phyloP scores from a whole-genome alignment of 1,284 basidiomycete genomes.

The Naganishia sp. region DNA sequence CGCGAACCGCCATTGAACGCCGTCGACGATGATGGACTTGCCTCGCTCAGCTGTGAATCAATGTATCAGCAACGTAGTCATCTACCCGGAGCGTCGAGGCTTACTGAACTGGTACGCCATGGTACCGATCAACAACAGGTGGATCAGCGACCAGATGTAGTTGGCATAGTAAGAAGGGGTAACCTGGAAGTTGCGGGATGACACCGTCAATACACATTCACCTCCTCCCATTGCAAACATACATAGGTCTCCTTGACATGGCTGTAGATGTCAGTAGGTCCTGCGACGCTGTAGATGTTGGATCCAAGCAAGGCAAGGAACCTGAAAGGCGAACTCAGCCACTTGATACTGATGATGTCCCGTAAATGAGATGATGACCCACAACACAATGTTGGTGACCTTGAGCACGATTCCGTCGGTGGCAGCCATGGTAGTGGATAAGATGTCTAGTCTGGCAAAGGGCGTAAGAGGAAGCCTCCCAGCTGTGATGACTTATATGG shows the following conservation, averaged over 20 bases:
- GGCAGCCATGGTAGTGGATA: slow-evolving; percentile 36
- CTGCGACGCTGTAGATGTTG: slow-evolving; percentile 79
- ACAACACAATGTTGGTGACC: slow-evolving; percentile 69
- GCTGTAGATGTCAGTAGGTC: slow-evolving; percentile 63
- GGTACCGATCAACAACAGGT: slow-evolving; percentile 81
- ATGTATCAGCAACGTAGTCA: not conserved
- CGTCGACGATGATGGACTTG: slow-evolving; percentile 78
- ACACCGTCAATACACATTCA: no score
- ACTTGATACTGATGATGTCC: slow-evolving; percentile 16
- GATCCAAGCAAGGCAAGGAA: slow-evolving; percentile 72
- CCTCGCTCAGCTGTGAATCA: slow-evolving; percentile 55
- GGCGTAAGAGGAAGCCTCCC: not conserved
- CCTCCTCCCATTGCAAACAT: not conserved
- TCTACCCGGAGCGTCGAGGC: not conserved
- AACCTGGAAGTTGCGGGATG: slow-evolving; percentile 48
- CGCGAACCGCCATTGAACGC: slow-evolving; percentile 84
- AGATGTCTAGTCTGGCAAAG: not conserved
- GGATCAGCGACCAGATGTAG: slow-evolving; percentile 58
- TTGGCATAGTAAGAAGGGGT: slow-evolving; percentile 77
- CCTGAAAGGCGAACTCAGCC: slow-evolving; percentile 53
- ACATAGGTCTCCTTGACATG: slow-evolving; percentile 74
- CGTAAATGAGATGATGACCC: slow-evolving; percentile 5
- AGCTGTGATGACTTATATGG: not conserved
- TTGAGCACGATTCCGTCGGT: slow-evolving; percentile 77
- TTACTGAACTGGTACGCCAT: slow-evolving; percentile 79